These are phyloP conservation scores for Leptodontidium sp. DNA, from an alignment of 2,329 filamentous ascomycete species.

Conservation along the genomic window DNA sequence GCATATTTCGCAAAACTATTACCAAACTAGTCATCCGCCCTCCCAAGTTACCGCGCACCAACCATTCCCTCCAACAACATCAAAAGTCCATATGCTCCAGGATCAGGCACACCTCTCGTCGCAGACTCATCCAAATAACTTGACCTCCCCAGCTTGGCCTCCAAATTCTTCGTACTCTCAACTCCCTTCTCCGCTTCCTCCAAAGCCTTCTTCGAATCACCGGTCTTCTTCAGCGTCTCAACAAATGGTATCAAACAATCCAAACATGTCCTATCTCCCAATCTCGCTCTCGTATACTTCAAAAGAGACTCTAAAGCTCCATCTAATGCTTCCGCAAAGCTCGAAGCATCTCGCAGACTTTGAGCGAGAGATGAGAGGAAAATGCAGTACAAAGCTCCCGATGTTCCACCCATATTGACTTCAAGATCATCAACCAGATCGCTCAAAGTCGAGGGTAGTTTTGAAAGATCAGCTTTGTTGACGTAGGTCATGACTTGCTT, in stretches of 20 bases:
- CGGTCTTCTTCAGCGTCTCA: constrained; percentile 48
- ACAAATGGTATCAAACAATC: constrained; percentile 47
- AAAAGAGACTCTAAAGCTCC: constrained; percentile 39
- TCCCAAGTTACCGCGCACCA: constrained; percentile 10
- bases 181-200: constrained; percentile 57
- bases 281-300: constrained; percentile 43
- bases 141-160: constrained; percentile 60
- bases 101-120: constrained; percentile 61
- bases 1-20: no score
- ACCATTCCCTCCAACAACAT: constrained; percentile 41
- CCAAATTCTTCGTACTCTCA: constrained; percentile 60
- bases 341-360: constrained; percentile 28
- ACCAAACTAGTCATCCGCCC: no score
- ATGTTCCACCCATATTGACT: constrained; percentile 47
- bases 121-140: constrained; percentile 60
- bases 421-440: constrained; percentile 43
- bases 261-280: constrained; percentile 46
- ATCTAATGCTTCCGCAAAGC: constrained; percentile 34
- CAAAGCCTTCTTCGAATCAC: constrained; percentile 55
- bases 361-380: constrained; percentile 41
- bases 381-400: constrained; percentile 46
- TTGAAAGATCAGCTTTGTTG: constrained; percentile 30
- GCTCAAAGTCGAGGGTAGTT: constrained; percentile 35
- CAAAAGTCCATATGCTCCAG: constrained; percentile 60
- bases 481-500: constrained; percentile 45